Evolutionary conservation across 2,329 filamentous ascomycete genomes (phyloP), one percentile per base, ranked within the genome.

Genomic region (Penicillium glabrum): DNA sequence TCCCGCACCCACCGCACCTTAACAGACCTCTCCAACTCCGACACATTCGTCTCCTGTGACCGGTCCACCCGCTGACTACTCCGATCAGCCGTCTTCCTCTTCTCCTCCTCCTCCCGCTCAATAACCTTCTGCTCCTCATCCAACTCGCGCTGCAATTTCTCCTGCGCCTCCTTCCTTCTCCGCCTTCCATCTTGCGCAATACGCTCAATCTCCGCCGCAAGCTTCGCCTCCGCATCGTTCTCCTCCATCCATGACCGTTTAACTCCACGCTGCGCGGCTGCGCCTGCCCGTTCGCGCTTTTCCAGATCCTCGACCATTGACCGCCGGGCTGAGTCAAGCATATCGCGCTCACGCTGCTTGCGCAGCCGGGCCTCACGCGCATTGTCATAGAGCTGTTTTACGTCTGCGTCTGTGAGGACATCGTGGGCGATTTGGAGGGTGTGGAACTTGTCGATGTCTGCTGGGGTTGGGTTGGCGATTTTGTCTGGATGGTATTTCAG

Each of bases 401-500:
- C 83, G 14, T 82, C 83, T 0, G 85, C 76, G 61, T 92, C 88
- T 27, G 86, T 84, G 3, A 98, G 84, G 2, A 97, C 85, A 75
- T 96, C 91, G 70, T 91, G 86, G n/a, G 91, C 93, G 60, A 89
- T 89, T 69, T 92, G 89, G 56, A 96, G 86, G 1, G 89, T 81
- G 74, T 96, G 90, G 80, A 96, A 98, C 68, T 89, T 90, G 54
- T 88, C 87, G 46, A 90, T 82, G 64, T 95, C 91, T 66, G 77
- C 77, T 5, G 77, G 75, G 4, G 89, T 91, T 37, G 82, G 79
- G 51, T 84, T 86, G 61, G 87, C 85, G 54, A 93, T 87, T 77
- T 97, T 96, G 82, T 98, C 93, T 1, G 93, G 93, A 74, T 98
- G 93, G 79, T 93, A 91, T 69, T 91, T 91, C n/a, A 96, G 81